phyloP scores from a whole-genome alignment of 768 basidiomycete genomes.

The Hypholoma sublateritium region DNA sequence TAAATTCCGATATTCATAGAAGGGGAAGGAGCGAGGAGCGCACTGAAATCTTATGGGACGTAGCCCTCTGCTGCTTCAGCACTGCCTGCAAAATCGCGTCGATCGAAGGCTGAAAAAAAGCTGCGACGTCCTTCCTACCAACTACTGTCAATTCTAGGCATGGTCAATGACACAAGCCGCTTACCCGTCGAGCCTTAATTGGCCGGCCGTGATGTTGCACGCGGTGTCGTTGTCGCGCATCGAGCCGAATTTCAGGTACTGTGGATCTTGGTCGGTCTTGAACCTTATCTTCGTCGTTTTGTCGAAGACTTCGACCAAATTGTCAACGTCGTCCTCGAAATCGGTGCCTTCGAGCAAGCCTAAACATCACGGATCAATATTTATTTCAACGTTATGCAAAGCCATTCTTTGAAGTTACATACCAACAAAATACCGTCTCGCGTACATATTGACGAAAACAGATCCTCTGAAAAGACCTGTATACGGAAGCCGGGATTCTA shows the following conservation, averaged over 20 bases:
- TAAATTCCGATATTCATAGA: not conserved
- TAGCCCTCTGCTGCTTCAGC: conserved; percentile 16
- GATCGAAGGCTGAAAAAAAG: conserved; percentile 35
- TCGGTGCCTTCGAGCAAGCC: conserved; percentile 36
- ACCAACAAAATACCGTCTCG: conserved; percentile 38
- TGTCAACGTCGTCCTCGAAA: conserved; percentile 41
- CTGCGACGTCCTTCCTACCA: conserved; percentile 30
- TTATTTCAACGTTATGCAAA: not conserved
- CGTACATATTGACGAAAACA: conserved; percentile 47
- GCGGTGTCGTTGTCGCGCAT: conserved; percentile 38
- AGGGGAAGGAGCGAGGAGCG: not conserved
- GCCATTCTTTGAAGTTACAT: not conserved
- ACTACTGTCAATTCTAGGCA: not conserved
- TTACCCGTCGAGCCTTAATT: conserved; percentile 42
- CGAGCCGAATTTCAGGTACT: conserved; percentile 51
- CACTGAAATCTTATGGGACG: conserved; percentile 28
- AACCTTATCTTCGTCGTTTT: conserved; percentile 49
- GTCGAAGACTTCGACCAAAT: conserved; percentile 45
- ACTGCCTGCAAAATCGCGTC: conserved; percentile 31
- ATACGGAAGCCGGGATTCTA: not conserved
- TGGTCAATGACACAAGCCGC: conserved; percentile 7
- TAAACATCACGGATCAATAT: not conserved
- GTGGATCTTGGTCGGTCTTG: conserved; percentile 33
- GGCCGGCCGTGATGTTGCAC: conserved; percentile 45
- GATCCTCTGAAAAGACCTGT: conserved; percentile 52